These are phyloP conservation scores for Gnomoniopsis sp. DNA, from an alignment of 2,329 filamentous ascomycete species.

Conservation along the genomic window DNA sequence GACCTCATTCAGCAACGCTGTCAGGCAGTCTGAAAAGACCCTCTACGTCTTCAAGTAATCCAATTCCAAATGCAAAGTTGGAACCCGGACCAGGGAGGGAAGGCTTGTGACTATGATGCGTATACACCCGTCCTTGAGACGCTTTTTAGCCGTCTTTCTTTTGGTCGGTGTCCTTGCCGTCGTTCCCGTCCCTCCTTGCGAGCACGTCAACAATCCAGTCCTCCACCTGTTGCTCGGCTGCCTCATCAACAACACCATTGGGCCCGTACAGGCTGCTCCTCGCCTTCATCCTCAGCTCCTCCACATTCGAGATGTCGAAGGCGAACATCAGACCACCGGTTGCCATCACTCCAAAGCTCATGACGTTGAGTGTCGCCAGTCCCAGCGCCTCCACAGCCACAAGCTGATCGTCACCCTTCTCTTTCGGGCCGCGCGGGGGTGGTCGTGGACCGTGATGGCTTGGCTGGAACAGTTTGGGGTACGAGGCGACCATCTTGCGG, in stretches of 20 bases:
- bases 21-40: background rate
- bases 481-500: slow-evolving; percentile 56
- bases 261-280: slow-evolving; percentile 35
- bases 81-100: background rate
- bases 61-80: too few relatives aligned
- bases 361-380: slow-evolving; percentile 82
- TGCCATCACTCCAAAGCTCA: slow-evolving; percentile 70
- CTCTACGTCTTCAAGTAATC: background rate
- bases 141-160: slow-evolving; percentile 26
- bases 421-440: slow-evolving; percentile 25
- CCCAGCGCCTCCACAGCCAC: slow-evolving; percentile 82
- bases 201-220: slow-evolving; percentile 60
- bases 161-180: slow-evolving; percentile 20
- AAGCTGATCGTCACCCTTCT: slow-evolving; percentile 57
- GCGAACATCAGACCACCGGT: slow-evolving; percentile 72
- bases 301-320: slow-evolving; percentile 69
- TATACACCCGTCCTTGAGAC: slow-evolving; percentile 5
- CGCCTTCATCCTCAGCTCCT: slow-evolving; percentile 59
- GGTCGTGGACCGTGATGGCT: slow-evolving; percentile 39
- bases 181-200: slow-evolving; percentile 50
- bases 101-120: background rate
- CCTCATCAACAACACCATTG: slow-evolving; percentile 36
- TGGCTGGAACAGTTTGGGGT: slow-evolving; percentile 70
- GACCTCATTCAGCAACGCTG: background rate
- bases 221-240: slow-evolving; percentile 59